phyloP scores from a whole-genome alignment of 495 filamentous ascomycete species.

The Xylaria telfairii region DNA sequence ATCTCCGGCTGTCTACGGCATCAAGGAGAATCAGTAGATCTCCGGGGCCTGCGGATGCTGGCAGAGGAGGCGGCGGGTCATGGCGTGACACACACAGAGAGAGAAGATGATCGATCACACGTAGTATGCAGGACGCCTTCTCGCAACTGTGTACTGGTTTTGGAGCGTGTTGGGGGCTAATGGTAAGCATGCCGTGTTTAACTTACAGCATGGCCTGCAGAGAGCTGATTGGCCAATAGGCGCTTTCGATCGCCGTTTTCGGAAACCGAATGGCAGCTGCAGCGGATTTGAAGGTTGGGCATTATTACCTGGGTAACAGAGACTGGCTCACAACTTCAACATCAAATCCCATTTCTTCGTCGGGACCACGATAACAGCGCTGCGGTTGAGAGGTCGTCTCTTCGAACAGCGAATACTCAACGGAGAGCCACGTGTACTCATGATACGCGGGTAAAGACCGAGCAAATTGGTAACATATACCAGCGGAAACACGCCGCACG shows the following conservation, averaged over 20 bases:
- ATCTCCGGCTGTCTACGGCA: conserved; percentile 3
- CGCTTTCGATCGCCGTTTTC: conserved; percentile 14
- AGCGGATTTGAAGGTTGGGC: neutral
- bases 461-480: neutral
- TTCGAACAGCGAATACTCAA: neutral
- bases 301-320: neutral
- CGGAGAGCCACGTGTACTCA: neutral
- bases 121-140: conserved; percentile 19
- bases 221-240: conserved; percentile 13
- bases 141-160: conserved; percentile 4
- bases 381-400: neutral
- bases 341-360: no score
- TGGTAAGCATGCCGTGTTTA: neutral
- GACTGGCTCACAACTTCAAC: neutral
- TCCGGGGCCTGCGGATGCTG: neutral
- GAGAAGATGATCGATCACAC: no score
- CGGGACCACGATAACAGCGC: neutral
- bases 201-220: neutral
- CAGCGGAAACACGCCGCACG: neutral
- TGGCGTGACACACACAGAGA: neutral
- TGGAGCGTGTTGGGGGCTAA: neutral
- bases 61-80: neutral
- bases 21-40: neutral
- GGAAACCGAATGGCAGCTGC: neutral
- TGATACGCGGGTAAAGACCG: neutral